Base-by-base conservation (phyloP, 331 rosid genomes). In the Prunus yedoensis region DNA sequence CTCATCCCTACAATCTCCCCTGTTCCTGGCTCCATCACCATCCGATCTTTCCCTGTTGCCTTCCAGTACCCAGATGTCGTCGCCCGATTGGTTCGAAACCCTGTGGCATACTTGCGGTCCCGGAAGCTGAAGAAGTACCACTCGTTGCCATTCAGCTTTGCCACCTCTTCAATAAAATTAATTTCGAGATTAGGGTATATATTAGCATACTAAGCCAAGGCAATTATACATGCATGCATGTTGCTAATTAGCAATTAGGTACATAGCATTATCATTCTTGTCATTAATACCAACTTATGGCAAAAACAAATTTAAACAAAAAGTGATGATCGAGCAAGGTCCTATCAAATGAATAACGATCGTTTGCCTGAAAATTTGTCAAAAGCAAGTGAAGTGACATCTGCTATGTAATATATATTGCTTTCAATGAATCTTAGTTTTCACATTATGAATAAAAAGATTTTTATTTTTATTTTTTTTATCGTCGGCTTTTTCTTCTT, bases 51-150 rank as follows among this genome's bases (percentile, higher is more conserved):
- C 56, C 97, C 97, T 0, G 97, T 92, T 2, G 97, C 97, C 79
- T 92, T 92, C 97, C 97, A 92, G 63, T 92, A 92, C 0, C 97
- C 96, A 57, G 84, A 79, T 58, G 77, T 87, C 46, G 97, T 92
- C 0, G 97, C 97, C 1, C 97, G 73, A 13, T 92, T 92, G 21
- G 96, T 90, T 3, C 97, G 81, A 20, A 73, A 90, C 0, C 97
- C 97, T 0, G 97, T 93, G 4, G 97, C 90, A 25, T 93, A 93
- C 77, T 93, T 93, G 1, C 97, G 88, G 85, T 93, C 97, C 10
- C 96, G 78, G 71, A 90, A 93, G 86, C 96, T 93, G 85, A 93
- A 93, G 88, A 93, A 93, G 88, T 90, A 93, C 97, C 97, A 93
- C 81, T 93, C 97, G 0, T 10, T 86, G 9, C 89, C 90, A 62